A percentile compares a stretch with the other conserved stretches of the same genome.
Evolutionary conservation across 768 basidiomycete genomes (phyloP).

Genomic region (Tylopilus intermedius): DNA sequence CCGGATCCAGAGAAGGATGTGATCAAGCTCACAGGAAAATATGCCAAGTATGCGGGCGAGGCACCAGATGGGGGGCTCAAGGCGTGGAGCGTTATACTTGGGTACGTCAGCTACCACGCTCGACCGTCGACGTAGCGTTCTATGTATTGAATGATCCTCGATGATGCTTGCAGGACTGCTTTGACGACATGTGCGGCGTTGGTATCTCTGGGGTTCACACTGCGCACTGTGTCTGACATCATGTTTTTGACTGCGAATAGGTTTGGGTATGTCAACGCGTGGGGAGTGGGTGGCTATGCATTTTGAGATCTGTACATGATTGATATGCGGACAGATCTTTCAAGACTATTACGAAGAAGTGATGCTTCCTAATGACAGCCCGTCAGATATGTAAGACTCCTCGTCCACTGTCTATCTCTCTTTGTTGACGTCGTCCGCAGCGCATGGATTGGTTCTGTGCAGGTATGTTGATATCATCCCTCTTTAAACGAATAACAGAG

Average conservation of each 20-base stretch:
- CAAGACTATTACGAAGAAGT: conserved; percentile 65
- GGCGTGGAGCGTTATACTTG: conserved; percentile 29
- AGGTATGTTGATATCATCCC: conserved; percentile 35
- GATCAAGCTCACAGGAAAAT: conserved; percentile 7
- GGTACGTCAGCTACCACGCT: conserved; percentile 11
- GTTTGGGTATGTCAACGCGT: conserved; percentile 69
- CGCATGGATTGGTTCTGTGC: conserved; percentile 77
- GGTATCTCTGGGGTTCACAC: conserved; percentile 8
- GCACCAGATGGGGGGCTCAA: conserved; percentile 29
- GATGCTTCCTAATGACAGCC: conserved; percentile 42
- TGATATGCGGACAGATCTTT: conserved; percentile 46
- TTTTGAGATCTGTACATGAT: not conserved
- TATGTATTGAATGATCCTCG: conserved; percentile 1
- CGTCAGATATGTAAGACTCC: conserved; percentile 58
- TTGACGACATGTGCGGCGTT: conserved; percentile 39
- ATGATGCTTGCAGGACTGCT: conserved; percentile 6
- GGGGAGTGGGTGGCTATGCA: conserved; percentile 51
- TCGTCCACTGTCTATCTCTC: not conserved
- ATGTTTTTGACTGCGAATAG: conserved; percentile 21
- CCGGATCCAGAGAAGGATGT: conserved; percentile 8
- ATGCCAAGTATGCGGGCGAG: conserved; percentile 17
- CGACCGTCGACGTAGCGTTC: too few species aligned
- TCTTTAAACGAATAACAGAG: not conserved
- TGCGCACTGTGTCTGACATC: not conserved
- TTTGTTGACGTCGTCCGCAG: conserved; percentile 32